Base-by-base conservation (phyloP, 305 asterid genomes). In the Fraxinus latifolia region DNA sequence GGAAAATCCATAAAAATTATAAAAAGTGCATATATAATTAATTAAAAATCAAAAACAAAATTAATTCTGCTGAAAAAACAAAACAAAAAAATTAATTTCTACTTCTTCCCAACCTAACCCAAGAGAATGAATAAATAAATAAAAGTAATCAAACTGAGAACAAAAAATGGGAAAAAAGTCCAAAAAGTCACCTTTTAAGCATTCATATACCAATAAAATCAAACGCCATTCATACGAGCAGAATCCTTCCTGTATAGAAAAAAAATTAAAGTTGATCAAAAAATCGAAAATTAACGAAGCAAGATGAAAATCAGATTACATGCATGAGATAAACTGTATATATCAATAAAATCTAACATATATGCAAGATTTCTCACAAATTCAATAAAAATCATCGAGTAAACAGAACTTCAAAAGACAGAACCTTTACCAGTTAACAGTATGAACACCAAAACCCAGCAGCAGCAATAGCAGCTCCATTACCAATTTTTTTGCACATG, bases 181-280 rank as follows among this genome's bases (percentile, higher is more conserved):
- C 17, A 32, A 71, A 68, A 70, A 32, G 76, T 71, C 23, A 32
- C 76, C 81, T 65, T 78, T 55, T 65, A 71, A 36, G 12, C 77
- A 32, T n/a, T 32, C 83, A 87, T 90, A 87, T 82, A 88, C 87
- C 84, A 78, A 78, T 73, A 70, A 81, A 39, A 9, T 60, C 34
- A 19, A 19, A 76, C 70, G 32, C 82, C 15, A 50, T 47, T 44
- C 44, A 32, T 23, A 71, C 1, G n/a, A 12, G 44, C 42, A 15
- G 44, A 71, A 15, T 31, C 42, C 0, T 29, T 31, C 12, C 25
- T 70, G 42, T 15, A 32, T 31, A 14, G 25, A 11, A 29, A 60
- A 25, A 15, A 1, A n/a, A 71, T 31, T 27, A 71, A 71, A 71
- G 44, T 32, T 71, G 5, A 71, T 32, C 11, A 71, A 71, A 70